Base-by-base conservation (phyloP, 805 yeast genomes). In the Candida loeiensis region DNA sequence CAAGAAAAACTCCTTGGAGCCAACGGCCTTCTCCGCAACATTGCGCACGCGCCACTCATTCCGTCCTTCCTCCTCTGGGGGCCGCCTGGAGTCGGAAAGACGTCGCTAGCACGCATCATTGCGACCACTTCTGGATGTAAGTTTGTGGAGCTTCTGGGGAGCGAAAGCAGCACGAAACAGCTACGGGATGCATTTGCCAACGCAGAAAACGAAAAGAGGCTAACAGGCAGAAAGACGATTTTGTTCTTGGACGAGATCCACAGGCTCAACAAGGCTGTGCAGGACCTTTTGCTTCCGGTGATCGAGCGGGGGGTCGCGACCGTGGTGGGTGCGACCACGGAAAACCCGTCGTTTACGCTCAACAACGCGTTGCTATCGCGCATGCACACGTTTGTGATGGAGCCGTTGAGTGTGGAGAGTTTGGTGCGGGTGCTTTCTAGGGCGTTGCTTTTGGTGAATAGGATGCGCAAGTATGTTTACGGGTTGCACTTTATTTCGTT, bases 281-380 rank as follows among this genome's bases (percentile, higher is more conserved):
- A 69, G 41, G 74, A 69, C 45, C 42, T 66, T 19, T 54, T 69
- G 14, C 52, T 69, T 6, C 74, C 74, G 0, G 71, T 64, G 11
- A 57, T 69, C 4, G 74, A 69, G 40, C 61, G 59, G 27, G 74
- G 74, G 0, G 35, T 50, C 1, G 56, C 64, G 2, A 66, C 70
- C 0, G 63, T 69, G 1, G 58, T 69, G 15, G 74, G 73, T 0
- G 74, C 74, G 6, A 69, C 74, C 20, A 69, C 74, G 0, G 99
- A 93, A 56, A 93, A 93, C 56, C 74, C 74, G 1, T 66, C 73
- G 1, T 69, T 69, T 45, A 63, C 64, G 1, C 46, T 69, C 21
- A 69, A 66, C 43, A 66, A 65, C 45, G 73, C 74, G 0, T 53
- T 69, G 19, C 58, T 69, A 25, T 69, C 73, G 7, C 45, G 74